Base-by-base conservation (phyloP, 1,284 basidiomycete genomes). In the Melampsora medusae region DNA sequence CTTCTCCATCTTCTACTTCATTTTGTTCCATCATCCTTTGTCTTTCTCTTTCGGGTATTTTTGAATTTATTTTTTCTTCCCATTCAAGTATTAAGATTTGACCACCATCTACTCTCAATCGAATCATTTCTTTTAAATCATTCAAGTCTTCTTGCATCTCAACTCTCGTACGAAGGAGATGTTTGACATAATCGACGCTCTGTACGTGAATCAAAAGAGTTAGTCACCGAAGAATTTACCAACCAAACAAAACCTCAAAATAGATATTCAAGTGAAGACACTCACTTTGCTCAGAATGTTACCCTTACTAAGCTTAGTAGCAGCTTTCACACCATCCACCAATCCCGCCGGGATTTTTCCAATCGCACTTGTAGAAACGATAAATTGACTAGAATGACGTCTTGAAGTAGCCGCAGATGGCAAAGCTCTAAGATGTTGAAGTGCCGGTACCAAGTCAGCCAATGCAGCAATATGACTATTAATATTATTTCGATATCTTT, bases 401-500 rank as follows among this genome's bases (percentile, higher is more conserved):
- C 78, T 78, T 14, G 79, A 78, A 12, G 77, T 78, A 10, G 80
- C 79, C 5, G 78, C 78, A 28, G 79, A 80, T 7, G 80, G 80
- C 5, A 80, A 77, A 1, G 80, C 78, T 50, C 80, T 78, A 53
- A 80, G 77, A 38, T 80, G 80, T 2, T 77, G 75, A 33, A 80
- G 66, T 1, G 80, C 80, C 1, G 80, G 80, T 16, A 80, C 78
- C 2, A 77, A 76, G 66, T 80, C 80, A 12, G 79, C 78, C 16
- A 80, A 76, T 12, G 79, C 77, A 2, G 80, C 79, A 28, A 80
- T 78, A 70, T 77, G 38, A 77, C 78, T 78, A 73, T 80, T 80
- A 77, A 80, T 80, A 67, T 79, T 80, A 67, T 80, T 80, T 42
- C 80, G 79, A 53, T 80, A 80, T 61, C 79, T 77, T 56, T 79